Base-by-base conservation (phyloP, 2,329 filamentous ascomycete genomes). In the Davidsoniella eucalypti region DNA sequence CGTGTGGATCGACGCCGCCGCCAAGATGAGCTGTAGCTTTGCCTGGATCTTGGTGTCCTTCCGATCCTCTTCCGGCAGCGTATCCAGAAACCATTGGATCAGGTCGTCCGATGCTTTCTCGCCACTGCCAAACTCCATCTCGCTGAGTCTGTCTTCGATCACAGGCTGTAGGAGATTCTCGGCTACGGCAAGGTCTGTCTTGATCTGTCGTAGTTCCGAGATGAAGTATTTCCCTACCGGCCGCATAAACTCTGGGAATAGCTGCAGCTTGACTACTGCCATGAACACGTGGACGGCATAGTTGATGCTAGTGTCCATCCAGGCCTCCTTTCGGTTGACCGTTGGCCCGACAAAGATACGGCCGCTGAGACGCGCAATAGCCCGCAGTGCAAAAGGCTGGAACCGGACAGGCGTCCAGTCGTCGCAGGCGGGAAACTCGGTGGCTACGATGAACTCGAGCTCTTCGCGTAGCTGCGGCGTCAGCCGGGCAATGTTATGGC, bases 321-420 rank as follows among this genome's bases (percentile, higher is more conserved):
- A 78, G 52, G 68, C 64, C 55, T 74, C 68, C 39, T 69, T 62
- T 16, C 72, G 71, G 56, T 68, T 73, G 50, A 76, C 62, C 12
- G 64, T 60, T 2, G 67, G 56, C 1, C 74, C 74, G 5, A 76
- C 67, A 54, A 77, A 76, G 4, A 71, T 66, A 17, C 69, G 64
- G 1, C 74, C 72, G 23, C 71, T 75, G 18, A 78, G 57, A 2
- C 73, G 69, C 5, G 74, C 69, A 9, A 79, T 63, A 3, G 70
- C 65, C 18, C 70, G 64, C 2, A 77, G 63, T 41, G 72, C 63
- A 51, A 76, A 70, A 0, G 69, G 67, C 37, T 74, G 71, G 56
- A 76, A 67, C 55, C 67, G 69, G 47, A 76, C 67, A 0, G 71
- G 58, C 1, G 69, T 75, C 75, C 75, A 78, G 54, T 76, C 73